Evolutionary conservation across 805 yeast species (phyloP).

Genomic region (Ogataea nonfermentans): DNA sequence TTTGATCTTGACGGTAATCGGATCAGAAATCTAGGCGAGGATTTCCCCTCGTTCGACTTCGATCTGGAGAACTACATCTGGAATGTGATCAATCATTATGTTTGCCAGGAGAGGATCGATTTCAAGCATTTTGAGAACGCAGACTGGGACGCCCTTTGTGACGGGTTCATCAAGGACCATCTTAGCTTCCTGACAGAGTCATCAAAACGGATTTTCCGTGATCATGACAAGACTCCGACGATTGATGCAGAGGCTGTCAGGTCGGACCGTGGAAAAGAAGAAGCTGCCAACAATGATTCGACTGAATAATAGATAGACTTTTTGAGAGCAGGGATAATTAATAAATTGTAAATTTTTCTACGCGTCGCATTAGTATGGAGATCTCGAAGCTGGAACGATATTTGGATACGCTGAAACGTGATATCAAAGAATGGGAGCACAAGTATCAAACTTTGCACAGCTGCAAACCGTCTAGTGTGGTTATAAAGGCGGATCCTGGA

Average conservation of each 20-base stretch:
- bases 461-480: constrained; percentile 43
- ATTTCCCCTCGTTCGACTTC: constrained; percentile 32
- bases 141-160: constrained; percentile 26
- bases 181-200: constrained; percentile 25
- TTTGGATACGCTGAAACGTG: constrained; percentile 34
- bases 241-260: background rate
- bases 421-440: constrained; percentile 57
- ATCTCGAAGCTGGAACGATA: constrained; percentile 17
- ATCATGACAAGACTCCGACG: constrained; percentile 12
- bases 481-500: constrained; percentile 41
- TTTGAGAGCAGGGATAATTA: constrained; percentile 1
- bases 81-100: constrained; percentile 34
- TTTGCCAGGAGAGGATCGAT: constrained; percentile 31
- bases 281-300: constrained; percentile 1
- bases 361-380: constrained; percentile 14
- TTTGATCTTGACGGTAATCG: constrained; percentile 30
- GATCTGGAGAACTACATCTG: constrained; percentile 35
- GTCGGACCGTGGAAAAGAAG: background rate
- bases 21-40: constrained; percentile 36
- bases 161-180: constrained; percentile 29
- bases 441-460: constrained; percentile 32
- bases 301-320: constrained; percentile 6
- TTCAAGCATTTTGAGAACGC: constrained; percentile 24
- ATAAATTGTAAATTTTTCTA: background rate
- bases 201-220: constrained; percentile 23